A percentile compares a stretch with the other conserved stretches of the same genome.
phyloP scores from a whole-genome alignment of 2,329 filamentous ascomycete genomes.

The Ascochyta viciae-villosae region DNA sequence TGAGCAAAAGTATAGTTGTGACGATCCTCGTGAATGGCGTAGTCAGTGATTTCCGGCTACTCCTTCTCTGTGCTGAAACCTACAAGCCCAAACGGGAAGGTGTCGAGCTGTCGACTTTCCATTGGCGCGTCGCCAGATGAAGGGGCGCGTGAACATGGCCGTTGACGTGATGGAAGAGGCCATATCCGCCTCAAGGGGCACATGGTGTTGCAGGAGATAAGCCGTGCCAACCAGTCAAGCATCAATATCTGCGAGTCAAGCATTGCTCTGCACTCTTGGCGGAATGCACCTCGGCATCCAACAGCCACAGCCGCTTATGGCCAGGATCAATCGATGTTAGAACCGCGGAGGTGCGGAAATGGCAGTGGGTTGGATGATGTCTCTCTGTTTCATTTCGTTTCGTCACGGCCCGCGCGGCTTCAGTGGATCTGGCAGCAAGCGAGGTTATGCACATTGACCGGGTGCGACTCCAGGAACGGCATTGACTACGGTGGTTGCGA shows the following conservation, averaged over 20 bases:
- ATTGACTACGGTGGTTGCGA: not conserved
- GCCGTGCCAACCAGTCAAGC: constrained; percentile 33
- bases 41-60: constrained; percentile 5
- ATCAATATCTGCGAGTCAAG: constrained; percentile 28
- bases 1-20: constrained; percentile 5
- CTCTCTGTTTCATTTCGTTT: constrained; percentile 9
- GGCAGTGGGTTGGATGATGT: constrained; percentile 12
- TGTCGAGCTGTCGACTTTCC: constrained; percentile 7
- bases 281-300: constrained; percentile 24
- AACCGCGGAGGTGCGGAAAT: constrained; percentile 3
- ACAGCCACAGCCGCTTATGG: constrained; percentile 32
- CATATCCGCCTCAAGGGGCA: not conserved
- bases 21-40: constrained; percentile 13
- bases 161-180: constrained; percentile 11
- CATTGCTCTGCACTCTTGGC: constrained; percentile 37
- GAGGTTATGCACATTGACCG: not conserved
- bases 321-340: constrained; percentile 9
- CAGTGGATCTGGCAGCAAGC: not conserved
- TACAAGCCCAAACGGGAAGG: constrained; percentile 11
- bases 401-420: constrained; percentile 12
- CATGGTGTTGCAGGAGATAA: constrained; percentile 24
- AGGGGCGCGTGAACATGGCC: constrained; percentile 11
- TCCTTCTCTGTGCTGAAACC: constrained; percentile 8
- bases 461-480: not conserved
- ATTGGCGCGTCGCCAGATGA: constrained; percentile 13